Percentiles rank a stretch among this genome's conserved stretches.
Evolutionary conservation across 2,329 filamentous ascomycete genomes (phyloP).

Genomic region (Monosporascus cannonballus): DNA sequence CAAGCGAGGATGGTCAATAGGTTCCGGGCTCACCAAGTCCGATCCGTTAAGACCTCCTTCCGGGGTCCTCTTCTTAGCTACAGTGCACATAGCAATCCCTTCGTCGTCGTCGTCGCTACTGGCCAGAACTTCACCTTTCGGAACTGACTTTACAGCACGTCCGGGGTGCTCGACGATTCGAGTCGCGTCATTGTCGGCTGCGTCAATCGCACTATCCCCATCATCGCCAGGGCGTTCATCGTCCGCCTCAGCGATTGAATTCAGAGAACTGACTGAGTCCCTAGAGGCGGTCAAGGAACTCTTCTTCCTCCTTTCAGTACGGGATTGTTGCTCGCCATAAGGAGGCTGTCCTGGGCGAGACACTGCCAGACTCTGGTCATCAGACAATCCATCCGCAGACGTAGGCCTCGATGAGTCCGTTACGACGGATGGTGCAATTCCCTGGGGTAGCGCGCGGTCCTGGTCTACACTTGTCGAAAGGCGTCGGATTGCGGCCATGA

Average conservation of each 20-base stretch:
- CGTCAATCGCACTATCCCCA: neutral
- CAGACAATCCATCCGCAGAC: neutral
- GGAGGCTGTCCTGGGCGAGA: neutral
- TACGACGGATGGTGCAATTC: slow-evolving; percentile 11
- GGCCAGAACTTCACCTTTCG: slow-evolving; percentile 2
- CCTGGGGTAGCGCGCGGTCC: slow-evolving; percentile 18
- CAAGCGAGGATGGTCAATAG: neutral
- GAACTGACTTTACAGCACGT: slow-evolving; percentile 6
- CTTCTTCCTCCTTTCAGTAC: neutral
- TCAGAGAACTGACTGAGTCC: slow-evolving; percentile 12
- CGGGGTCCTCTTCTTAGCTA: neutral
- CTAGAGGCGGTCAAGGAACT: slow-evolving; percentile 1
- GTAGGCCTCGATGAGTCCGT: slow-evolving; percentile 2
- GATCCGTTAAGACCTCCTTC: neutral
- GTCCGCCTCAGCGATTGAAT: slow-evolving; percentile 19
- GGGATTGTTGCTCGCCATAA: neutral
- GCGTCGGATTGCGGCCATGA: slow-evolving; percentile 24
- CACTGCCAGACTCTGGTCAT: neutral
- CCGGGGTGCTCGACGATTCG: slow-evolving; percentile 10
- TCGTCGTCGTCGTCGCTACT: slow-evolving; percentile 16
- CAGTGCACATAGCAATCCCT: slow-evolving; percentile 19
- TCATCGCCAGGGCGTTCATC: slow-evolving; percentile 5
- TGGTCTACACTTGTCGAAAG: slow-evolving; percentile 21
- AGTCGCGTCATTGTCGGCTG: neutral
- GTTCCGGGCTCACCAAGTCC: neutral